A percentile compares a stretch with the other conserved stretches of the same genome.
These are phyloP conservation scores for Starmerella bombicola DNA, from an alignment of 805 yeast species.

Conservation along the genomic window DNA sequence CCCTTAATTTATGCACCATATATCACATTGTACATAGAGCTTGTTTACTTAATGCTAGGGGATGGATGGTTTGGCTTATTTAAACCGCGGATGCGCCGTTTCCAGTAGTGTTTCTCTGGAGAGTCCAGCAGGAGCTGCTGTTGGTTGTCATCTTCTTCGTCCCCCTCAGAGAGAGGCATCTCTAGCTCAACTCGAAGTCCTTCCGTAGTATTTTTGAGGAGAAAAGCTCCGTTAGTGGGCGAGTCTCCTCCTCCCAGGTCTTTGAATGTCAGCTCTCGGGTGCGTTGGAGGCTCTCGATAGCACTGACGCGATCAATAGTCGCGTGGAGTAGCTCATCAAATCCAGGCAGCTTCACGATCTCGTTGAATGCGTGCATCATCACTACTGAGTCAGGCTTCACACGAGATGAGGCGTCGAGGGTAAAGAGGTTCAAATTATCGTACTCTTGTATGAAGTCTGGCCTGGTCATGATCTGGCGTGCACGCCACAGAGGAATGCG, in stretches of 20 bases:
- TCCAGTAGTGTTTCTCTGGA: constrained; percentile 19
- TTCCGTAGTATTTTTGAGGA: constrained; percentile 8
- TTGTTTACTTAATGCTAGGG: no score
- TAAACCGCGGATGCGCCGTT: constrained; percentile 12
- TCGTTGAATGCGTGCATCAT: constrained; percentile 86
- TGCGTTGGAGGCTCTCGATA: constrained; percentile 65
- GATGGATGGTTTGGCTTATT: no score
- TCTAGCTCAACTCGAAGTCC: constrained; percentile 17
- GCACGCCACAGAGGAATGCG: constrained; percentile 74
- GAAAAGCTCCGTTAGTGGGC: constrained; percentile 20
- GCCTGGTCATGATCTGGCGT: constrained; percentile 71
- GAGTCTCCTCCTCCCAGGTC: constrained; percentile 38
- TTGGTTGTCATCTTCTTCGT: constrained; percentile 23
- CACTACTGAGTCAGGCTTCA: constrained; percentile 70
- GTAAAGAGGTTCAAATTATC: constrained; percentile 71
- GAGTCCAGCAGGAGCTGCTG: constrained; percentile 12
- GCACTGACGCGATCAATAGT: constrained; percentile 58
- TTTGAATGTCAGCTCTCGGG: constrained; percentile 61
- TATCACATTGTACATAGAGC: no score
- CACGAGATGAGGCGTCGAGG: constrained; percentile 56
- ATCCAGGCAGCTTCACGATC: constrained; percentile 57
- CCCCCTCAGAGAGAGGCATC: constrained; percentile 19
- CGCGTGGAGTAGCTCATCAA: constrained; percentile 51
- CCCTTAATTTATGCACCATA: no score
- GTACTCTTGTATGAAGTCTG: constrained; percentile 63